Evolutionary conservation across 148 eudicot genomes (phyloP), one percentile per base, ranked within the genome.

Genomic region (Amaranthus palmeri): DNA sequence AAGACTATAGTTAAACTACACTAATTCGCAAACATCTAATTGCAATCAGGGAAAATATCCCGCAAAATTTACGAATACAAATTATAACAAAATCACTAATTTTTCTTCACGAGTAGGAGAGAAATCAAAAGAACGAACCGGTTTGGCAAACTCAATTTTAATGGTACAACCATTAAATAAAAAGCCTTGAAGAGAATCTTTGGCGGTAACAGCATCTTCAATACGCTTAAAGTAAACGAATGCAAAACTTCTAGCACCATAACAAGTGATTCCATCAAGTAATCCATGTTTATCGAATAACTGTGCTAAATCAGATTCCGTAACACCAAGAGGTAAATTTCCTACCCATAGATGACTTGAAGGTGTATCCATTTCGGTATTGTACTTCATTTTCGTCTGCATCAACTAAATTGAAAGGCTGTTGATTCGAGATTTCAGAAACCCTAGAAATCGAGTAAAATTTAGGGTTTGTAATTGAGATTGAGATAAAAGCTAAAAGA

Each of bases 291-390:
- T 93, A 0, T 76, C 82, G 65, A 93, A 89, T 8, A 91, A 14
- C 12, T 56, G 61, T 73, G 58, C 61, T 61, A 93, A 71, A 51
- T 93, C 97, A 0, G 95, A 40, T 14, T 91, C 96, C 0, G 85
- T 68, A 0, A 91, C 86, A 2, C 87, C 90, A 15, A 79, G 15
- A 0, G 92, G 56, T 47, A 93, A 17, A 72, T 91, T 93, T 3
- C 92, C 98, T 5, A 93, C 89, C 97, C 97, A 93, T 2, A 93
- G 83, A 79, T 87, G 88, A 74, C 84, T 86, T 51, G 95, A 80
- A 0, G 85, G 74, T 6, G 73, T 10, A 3, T 67, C 84, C n/a
- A 79, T 54, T 44, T 79, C 81, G 3, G 74, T 18, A 12, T 77
- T 81, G 56, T 74, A 71, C 45, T 62, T 79, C 58, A 15, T 74